Conservation (phyloP, 2,329 filamentous ascomycete genomes). For the Fusarium verticillioides region DNA sequence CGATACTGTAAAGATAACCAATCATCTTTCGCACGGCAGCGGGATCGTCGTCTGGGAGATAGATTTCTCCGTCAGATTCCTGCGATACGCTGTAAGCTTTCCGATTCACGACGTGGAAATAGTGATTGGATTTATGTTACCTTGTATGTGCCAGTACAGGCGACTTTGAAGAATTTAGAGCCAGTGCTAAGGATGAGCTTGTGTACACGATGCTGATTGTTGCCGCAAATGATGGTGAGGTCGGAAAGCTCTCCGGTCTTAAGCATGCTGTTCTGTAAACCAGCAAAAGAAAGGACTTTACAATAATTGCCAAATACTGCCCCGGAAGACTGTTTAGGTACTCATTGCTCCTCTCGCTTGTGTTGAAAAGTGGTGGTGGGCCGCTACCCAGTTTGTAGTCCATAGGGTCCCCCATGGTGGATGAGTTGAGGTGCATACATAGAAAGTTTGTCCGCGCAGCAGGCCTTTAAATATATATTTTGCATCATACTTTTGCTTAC, state of each 20-base stretch:
- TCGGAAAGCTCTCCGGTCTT: not conserved
- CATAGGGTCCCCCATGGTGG: not conserved
- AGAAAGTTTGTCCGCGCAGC: accelerated
- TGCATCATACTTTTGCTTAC: accelerated
- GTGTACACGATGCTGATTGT: not conserved
- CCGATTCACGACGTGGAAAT: too few relatives aligned
- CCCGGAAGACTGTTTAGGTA: not conserved
- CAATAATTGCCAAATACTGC: not conserved
- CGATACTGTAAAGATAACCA: slow-evolving; percentile 7
- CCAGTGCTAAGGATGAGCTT: not conserved
- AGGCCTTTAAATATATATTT: not conserved
- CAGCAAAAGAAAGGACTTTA: too few relatives aligned
- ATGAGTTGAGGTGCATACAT: too few relatives aligned
- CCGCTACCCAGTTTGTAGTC: accelerated
- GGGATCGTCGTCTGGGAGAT: slow-evolving; percentile 11
- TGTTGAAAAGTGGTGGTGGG: not conserved
- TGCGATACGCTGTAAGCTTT: not conserved
- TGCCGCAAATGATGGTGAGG: slow-evolving; percentile 5
- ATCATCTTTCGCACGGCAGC: slow-evolving; percentile 9
- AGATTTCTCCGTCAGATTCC: not conserved
- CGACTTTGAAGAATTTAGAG: slow-evolving; percentile 7
- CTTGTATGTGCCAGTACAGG: not conserved
- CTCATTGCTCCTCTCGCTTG: not conserved
- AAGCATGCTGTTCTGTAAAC: not conserved
- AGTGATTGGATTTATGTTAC: not conserved